phyloP scores from a whole-genome alignment of 768 basidiomycete species.

The Xerocomellus amylosporus region DNA sequence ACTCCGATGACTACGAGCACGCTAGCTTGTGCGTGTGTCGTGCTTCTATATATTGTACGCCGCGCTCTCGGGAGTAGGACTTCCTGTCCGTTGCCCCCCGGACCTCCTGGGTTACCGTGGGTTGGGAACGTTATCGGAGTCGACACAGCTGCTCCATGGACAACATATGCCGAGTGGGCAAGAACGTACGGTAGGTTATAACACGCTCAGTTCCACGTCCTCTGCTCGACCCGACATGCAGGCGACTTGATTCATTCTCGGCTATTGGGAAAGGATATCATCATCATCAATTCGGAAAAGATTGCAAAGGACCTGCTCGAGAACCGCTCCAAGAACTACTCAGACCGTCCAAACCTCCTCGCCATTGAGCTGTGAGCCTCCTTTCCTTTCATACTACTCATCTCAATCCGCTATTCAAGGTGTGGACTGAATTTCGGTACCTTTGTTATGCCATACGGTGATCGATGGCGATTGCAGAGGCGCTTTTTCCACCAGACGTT shows the following conservation, averaged over 20 bases:
- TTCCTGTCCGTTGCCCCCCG: conserved; percentile 2
- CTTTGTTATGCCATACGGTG: background rate
- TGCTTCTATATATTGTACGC: background rate
- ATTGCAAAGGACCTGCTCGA: conserved; percentile 6
- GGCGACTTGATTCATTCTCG: conserved; percentile 2
- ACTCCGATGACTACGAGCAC: background rate
- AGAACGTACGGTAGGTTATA: conserved; percentile 2
- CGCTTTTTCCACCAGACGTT: conserved; percentile 16
- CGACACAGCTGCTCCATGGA: conserved; percentile 1
- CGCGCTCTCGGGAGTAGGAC: background rate
- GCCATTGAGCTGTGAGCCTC: background rate
- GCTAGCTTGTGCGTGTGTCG: background rate
- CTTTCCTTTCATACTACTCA: background rate
- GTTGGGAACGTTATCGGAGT: conserved; percentile 6
- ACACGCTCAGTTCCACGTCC: background rate
- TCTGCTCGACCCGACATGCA: background rate
- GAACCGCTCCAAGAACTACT: conserved; percentile 1
- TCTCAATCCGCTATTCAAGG: background rate
- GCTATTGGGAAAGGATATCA: conserved; percentile 1
- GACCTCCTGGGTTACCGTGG: conserved; percentile 7
- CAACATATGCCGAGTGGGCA: conserved; percentile 11
- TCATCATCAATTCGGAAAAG: conserved; percentile 12
- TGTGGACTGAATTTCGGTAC: background rate
- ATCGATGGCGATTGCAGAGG: conserved; percentile 13
- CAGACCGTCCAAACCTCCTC: conserved; percentile 1